A percentile compares a stretch with the other conserved stretches of the same genome.
Conservation (phyloP, 2,329 filamentous ascomycete genomes). For the Nigrograna mackinnonii region DNA sequence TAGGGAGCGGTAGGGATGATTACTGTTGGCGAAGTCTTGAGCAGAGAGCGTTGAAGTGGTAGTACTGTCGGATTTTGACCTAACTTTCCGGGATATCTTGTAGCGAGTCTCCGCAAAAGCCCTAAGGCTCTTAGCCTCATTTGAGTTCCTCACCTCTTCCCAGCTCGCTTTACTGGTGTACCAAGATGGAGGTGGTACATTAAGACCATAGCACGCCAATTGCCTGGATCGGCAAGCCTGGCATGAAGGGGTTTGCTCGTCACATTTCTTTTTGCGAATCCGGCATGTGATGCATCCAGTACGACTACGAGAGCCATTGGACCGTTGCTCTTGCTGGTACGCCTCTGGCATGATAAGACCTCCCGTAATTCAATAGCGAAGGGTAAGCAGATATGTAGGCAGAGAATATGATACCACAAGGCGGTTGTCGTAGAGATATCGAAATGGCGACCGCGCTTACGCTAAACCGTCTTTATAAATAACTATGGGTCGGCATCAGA, state of each 20-base stretch:
- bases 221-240: not conserved
- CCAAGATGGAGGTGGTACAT: not conserved
- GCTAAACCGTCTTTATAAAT: no score
- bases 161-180: not conserved
- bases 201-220: not conserved
- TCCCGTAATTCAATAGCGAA: no score
- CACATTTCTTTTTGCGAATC: conserved; percentile 1
- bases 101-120: not conserved
- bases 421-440: no score
- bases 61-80: not conserved
- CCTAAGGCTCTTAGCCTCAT: not conserved
- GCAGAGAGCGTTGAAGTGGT: not conserved
- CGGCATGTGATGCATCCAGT: not conserved
- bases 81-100: not conserved
- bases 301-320: not conserved
- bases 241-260: not conserved
- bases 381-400: no score
- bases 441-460: no score
- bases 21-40: not conserved
- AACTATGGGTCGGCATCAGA: not conserved
- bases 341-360: no score
- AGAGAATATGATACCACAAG: no score
- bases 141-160: not conserved
- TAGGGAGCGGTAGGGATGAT: not conserved
- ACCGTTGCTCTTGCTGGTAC: no score